phyloP scores from a whole-genome alignment of 495 filamentous ascomycete genomes.

The Daldinia concentrica region DNA sequence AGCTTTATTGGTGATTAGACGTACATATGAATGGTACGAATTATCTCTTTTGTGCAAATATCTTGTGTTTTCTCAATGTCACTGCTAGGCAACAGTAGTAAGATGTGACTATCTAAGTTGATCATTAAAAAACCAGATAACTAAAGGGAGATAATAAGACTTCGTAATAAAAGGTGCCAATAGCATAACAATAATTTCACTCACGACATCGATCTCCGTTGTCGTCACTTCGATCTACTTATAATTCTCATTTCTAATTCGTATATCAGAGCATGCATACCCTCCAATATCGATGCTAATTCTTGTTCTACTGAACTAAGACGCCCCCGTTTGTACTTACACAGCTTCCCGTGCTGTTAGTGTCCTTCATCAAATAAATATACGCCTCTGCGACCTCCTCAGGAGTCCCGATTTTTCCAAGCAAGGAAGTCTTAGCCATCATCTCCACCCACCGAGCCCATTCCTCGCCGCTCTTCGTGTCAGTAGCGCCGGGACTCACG shows the following conservation, averaged over 20 bases:
- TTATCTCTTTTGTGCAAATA: constrained; percentile 33
- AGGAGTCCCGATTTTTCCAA: constrained; percentile 55
- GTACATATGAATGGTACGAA: constrained; percentile 28
- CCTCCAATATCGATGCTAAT: too few relatives aligned
- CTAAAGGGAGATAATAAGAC: too few relatives aligned
- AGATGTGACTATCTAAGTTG: neutral
- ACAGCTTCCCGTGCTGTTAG: constrained; percentile 57
- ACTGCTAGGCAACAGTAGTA: neutral
- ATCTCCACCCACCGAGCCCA: constrained; percentile 44
- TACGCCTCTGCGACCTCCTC: constrained; percentile 68
- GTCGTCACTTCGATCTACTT: neutral
- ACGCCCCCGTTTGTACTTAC: constrained; percentile 22
- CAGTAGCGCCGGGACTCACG: constrained; percentile 58
- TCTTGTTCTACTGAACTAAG: constrained; percentile 10
- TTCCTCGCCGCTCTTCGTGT: constrained; percentile 52
- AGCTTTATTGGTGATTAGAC: constrained; percentile 3
- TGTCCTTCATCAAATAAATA: constrained; percentile 66
- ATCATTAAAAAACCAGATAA: neutral
- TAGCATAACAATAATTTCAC: neutral
- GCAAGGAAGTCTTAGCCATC: constrained; percentile 44
- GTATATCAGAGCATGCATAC: neutral
- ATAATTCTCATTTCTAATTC: neutral
- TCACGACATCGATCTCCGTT: neutral
- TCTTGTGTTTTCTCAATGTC: neutral
- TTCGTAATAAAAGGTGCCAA: too few relatives aligned